A percentile compares a stretch with the other conserved stretches of the same genome.
phyloP scores from a whole-genome alignment of 257 asterid genomes.

The Forsythia viridissima region DNA sequence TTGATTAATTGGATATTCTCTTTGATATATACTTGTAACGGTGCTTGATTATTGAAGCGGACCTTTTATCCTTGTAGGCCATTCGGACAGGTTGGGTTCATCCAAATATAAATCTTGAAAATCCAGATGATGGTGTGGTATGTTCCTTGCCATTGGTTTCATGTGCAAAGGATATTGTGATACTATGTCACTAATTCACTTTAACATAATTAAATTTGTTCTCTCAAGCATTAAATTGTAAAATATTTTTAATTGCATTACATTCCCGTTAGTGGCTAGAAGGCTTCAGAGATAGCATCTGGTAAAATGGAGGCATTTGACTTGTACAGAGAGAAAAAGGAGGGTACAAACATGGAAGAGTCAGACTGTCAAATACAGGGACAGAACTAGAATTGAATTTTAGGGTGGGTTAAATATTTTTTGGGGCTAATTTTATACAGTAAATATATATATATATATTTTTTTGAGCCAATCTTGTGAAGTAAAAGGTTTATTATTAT shows the following conservation, averaged over 20 bases:
- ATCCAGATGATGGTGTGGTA: conserved; percentile 95
- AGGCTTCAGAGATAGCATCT: conserved; percentile 10
- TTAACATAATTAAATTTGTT: too few relatives aligned
- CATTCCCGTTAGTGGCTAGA: background rate
- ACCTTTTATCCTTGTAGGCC: conserved; percentile 56
- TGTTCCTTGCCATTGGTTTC: conserved; percentile 28
- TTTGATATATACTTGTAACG: conserved; percentile 3
- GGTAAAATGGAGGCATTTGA: background rate
- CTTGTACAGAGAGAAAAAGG: too few relatives aligned
- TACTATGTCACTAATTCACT: background rate
- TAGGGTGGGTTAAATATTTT: too few relatives aligned
- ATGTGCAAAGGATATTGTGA: background rate
- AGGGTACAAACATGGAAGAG: too few relatives aligned
- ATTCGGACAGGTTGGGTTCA: conserved; percentile 95
- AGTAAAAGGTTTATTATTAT: too few relatives aligned
- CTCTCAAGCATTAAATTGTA: background rate
- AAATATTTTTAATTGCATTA: conserved; percentile 4
- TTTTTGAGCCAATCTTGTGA: too few relatives aligned
- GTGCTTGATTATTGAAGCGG: conserved; percentile 17
- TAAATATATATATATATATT: too few relatives aligned
- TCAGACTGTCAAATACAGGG: too few relatives aligned
- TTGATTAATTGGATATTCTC: conserved; percentile 14
- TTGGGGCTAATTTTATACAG: too few relatives aligned
- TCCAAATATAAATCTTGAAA: conserved; percentile 94
- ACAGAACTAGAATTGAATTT: too few relatives aligned